Base-by-base conservation (phyloP, 2,329 filamentous ascomycete genomes). In the Tolypocladium guangdongense region DNA sequence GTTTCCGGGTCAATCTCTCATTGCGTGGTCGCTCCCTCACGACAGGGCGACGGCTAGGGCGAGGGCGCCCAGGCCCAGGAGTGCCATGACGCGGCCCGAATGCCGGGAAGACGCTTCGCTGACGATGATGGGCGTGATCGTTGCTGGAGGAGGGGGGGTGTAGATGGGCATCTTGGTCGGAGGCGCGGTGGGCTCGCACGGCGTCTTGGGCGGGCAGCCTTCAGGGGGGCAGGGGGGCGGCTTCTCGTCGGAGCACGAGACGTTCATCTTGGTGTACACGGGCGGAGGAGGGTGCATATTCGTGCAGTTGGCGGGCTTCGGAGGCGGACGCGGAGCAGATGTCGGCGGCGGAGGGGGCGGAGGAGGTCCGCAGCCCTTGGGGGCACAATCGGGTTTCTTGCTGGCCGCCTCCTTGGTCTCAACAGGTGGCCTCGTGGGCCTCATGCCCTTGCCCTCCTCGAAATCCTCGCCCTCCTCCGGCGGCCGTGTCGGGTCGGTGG, bases 51-150 rank as follows among this genome's bases (percentile, higher is more conserved):
- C 33, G 39, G 50, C 53, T 27, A 55, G 47, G 24, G 37, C 45
- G 27, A 52, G 38, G 45, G 53, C 53, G 37, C 49, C 50, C 24
- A 56, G 32, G n/a, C 56, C 49, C 4, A 58, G 46, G 7, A 51
- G 18, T 18, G 30, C 46, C 20, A 50, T 48, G 18, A 52, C 24
- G 24, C 35, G 46, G 18, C 50, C 39, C 10, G 22, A 37, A 2
- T 52, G 45, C 8, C 45, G 38, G 11, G 33, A 22, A 2, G 37
- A 22, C 5, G 52, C 59, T 16, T 54, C 43, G 36, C 56, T 60
- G 39, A 57, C 39, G 12, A 53, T 43, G n/a, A 54, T 50, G 0
- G n/a, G n/a, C n/a, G n/a, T n/a, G n/a, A n/a, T n/a, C n/a, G n/a
- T n/a, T n/a, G n/a, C n/a, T n/a, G n/a, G n/a, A n/a, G n/a, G n/a